A percentile compares a stretch with the other conserved stretches of the same genome.
Conservation (phyloP, 352 stramenopile species). For the Blastocystis sp. region DNA sequence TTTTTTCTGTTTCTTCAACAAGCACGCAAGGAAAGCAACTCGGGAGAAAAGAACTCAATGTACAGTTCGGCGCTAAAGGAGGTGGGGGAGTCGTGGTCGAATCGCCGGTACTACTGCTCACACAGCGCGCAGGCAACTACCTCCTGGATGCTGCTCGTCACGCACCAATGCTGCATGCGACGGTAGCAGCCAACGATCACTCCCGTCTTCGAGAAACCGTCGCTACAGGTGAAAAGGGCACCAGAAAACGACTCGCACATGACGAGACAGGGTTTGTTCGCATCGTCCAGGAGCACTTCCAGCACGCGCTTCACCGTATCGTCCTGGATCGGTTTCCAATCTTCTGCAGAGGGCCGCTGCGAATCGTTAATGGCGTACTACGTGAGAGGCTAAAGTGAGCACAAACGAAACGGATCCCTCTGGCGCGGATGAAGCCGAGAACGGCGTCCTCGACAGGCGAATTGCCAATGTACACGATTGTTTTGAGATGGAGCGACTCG, state of each 20-base stretch:
- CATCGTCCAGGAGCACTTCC: conserved; percentile 2
- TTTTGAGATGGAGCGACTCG: conserved; percentile 36
- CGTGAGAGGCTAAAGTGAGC: background rate
- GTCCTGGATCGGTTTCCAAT: conserved; percentile 57
- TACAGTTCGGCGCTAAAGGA: conserved; percentile 21
- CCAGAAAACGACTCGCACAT: conserved; percentile 16
- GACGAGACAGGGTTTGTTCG: conserved; percentile 25
- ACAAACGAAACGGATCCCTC: background rate
- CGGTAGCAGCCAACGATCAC: conserved; percentile 39
- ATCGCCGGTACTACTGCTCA: conserved; percentile 24
- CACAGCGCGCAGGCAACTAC: background rate
- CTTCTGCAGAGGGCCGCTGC: background rate
- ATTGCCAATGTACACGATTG: conserved; percentile 45
- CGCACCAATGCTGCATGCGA: conserved; percentile 42
- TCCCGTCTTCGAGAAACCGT: conserved; percentile 34
- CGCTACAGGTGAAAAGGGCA: background rate
- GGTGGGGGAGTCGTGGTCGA: background rate
- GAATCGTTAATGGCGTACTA: conserved; percentile 13
- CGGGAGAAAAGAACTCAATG: conserved; percentile 62
- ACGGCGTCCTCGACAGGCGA: background rate
- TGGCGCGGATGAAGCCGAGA: background rate
- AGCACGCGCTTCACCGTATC: conserved; percentile 42
- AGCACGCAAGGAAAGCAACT: conserved; percentile 21
- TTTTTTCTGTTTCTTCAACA: conserved; percentile 23
- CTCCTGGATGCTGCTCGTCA: conserved; percentile 67